These are phyloP conservation scores for Komagataella populi DNA, from an alignment of 805 yeast species.

Conservation along the genomic window DNA sequence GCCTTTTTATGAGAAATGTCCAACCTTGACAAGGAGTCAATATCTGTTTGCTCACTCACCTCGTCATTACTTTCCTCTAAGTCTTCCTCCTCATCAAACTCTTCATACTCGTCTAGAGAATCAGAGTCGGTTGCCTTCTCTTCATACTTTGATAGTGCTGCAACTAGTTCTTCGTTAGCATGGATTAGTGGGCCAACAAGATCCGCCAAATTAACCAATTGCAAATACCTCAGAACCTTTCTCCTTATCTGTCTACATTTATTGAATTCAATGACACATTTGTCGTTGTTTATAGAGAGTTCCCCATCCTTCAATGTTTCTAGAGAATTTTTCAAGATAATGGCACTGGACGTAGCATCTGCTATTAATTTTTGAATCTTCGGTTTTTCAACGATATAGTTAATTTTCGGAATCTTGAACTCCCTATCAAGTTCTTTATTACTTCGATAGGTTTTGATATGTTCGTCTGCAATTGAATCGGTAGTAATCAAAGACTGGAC, in stretches of 20 bases:
- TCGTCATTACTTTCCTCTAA: constrained; percentile 9
- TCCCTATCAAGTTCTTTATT: constrained; percentile 28
- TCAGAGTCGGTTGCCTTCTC: constrained; percentile 14
- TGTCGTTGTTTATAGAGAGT: constrained; percentile 49
- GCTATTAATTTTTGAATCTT: constrained; percentile 56
- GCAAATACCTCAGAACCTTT: constrained; percentile 68
- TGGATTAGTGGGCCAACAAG: constrained; percentile 75
- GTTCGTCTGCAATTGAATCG: constrained; percentile 1
- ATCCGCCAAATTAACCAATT: constrained; percentile 73
- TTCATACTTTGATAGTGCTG: constrained; percentile 58
- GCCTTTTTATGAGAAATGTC: not conserved
- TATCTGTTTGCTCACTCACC: not conserved
- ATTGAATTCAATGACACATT: constrained; percentile 54
- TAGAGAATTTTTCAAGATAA: constrained; percentile 51
- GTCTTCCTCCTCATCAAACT: constrained; percentile 25
- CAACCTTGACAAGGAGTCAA: not conserved
- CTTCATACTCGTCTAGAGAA: constrained; percentile 21
- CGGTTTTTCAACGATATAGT: constrained; percentile 60
- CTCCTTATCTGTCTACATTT: constrained; percentile 66
- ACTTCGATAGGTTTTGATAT: constrained; percentile 8
- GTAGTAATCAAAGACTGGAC: constrained; percentile 5
- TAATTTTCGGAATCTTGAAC: constrained; percentile 53
- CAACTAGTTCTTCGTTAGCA: constrained; percentile 84
- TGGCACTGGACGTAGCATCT: constrained; percentile 62
- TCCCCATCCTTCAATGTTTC: constrained; percentile 27